Percentiles rank a stretch among this genome's conserved stretches.
These are phyloP conservation scores for Chalaropsis thielavioides DNA, from an alignment of 2,329 filamentous ascomycete species.

Conservation along the genomic window DNA sequence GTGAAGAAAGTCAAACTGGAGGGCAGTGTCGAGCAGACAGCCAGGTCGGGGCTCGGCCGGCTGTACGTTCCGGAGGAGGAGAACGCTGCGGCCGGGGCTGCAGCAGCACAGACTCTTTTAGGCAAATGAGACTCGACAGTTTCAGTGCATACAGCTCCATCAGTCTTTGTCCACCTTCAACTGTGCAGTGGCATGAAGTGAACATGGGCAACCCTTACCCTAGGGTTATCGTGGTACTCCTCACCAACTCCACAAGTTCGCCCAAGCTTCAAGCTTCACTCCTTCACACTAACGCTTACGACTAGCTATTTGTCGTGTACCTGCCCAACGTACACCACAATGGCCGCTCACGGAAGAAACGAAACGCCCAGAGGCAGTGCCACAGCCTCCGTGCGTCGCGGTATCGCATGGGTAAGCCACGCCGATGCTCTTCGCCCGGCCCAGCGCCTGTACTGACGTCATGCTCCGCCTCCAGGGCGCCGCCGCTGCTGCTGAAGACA, in stretches of 20 bases:
- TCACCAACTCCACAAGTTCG: not conserved
- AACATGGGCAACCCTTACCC: not conserved
- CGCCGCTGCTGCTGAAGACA: constrained; percentile 8
- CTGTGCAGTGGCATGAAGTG: too few species aligned
- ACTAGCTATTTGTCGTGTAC: too few species aligned
- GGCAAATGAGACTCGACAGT: too few species aligned
- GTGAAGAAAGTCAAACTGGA: constrained; percentile 25
- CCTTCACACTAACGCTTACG: not conserved
- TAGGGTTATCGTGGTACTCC: not conserved
- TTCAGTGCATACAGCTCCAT: too few species aligned
- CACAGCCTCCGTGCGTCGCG: constrained; percentile 4
- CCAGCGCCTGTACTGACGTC: not conserved
- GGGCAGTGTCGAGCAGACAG: constrained; percentile 23
- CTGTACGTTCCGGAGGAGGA: not conserved
- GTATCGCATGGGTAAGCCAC: constrained; percentile 16
- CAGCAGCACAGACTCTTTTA: too few species aligned
- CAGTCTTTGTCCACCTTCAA: too few species aligned
- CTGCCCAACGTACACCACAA: not conserved
- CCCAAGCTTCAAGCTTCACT: not conserved
- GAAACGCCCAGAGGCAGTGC: constrained; percentile 8
- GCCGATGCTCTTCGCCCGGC: too few species aligned
- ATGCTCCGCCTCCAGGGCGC: not conserved
- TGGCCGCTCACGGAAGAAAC: not conserved
- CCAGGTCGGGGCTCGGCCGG: constrained; percentile 11
- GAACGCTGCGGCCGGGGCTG: too few species aligned